These are phyloP conservation scores for Cladosporium colombiae DNA, from an alignment of 2,329 filamentous ascomycete species.

Conservation along the genomic window DNA sequence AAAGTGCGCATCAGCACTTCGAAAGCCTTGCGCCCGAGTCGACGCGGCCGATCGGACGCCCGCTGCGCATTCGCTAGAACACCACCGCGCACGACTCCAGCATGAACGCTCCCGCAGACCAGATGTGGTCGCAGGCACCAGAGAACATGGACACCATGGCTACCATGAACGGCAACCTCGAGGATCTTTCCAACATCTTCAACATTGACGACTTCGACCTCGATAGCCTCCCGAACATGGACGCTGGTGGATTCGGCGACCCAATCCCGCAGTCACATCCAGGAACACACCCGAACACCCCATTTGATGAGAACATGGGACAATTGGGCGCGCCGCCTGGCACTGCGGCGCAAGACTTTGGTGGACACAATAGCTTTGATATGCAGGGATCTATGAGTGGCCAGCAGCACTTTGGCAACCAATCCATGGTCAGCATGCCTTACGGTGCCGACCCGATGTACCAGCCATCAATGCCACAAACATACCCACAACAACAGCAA, in stretches of 20 bases:
- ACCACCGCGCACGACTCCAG: not conserved
- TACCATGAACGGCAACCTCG: conserved; percentile 39
- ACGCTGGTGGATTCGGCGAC: conserved; percentile 27
- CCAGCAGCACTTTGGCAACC: conserved; percentile 17
- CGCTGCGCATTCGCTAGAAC: not conserved
- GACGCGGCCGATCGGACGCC: not conserved
- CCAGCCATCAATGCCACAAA: conserved; percentile 31
- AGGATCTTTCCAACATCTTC: conserved; percentile 48
- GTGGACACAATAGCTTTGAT: conserved; percentile 22
- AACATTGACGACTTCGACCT: conserved; percentile 42
- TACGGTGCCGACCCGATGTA: conserved; percentile 30
- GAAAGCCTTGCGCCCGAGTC: conserved; percentile 8
- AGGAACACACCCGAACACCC: conserved; percentile 33
- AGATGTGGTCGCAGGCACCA: conserved; percentile 41
- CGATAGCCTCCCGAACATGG: conserved; percentile 30
- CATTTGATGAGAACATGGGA: conserved; percentile 32
- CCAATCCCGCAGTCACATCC: conserved; percentile 27
- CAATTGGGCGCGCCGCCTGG: conserved; percentile 24
- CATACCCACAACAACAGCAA: conserved; percentile 28
- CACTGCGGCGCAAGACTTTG: conserved; percentile 36
- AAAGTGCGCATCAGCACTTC: not conserved
- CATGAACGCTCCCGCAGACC: conserved; percentile 33
- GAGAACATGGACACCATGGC: conserved; percentile 47
- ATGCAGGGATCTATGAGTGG: too few relatives aligned
- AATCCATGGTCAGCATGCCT: conserved; percentile 21